These are phyloP conservation scores for Myxozyma monticola DNA, from an alignment of 805 yeast genomes.

Conservation along the genomic window DNA sequence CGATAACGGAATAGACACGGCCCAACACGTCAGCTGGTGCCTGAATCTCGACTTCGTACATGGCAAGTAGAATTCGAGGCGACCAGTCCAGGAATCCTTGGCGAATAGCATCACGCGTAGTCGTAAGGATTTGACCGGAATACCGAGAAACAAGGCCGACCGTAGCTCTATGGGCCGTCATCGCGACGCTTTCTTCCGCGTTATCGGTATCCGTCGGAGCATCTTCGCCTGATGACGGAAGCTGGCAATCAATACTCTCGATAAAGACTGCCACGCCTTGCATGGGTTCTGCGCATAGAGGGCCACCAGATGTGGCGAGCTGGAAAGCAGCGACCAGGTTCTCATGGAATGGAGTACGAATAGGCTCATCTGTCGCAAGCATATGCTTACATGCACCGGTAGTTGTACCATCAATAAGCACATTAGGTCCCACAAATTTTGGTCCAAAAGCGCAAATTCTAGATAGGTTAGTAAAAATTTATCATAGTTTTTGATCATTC, in stretches of 20 bases:
- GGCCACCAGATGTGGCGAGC: slow-evolving; percentile 79
- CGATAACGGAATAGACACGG: slow-evolving; percentile 91
- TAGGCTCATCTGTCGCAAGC: slow-evolving; percentile 7
- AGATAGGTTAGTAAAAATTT: slow-evolving; percentile 26
- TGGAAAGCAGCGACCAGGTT: slow-evolving; percentile 81
- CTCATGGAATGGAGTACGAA: slow-evolving; percentile 38
- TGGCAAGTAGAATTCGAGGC: slow-evolving; percentile 87
- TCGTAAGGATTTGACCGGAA: slow-evolving; percentile 72
- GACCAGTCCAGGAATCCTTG: slow-evolving; percentile 74
- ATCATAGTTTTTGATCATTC: background rate
- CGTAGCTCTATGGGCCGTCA: background rate
- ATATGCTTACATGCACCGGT: slow-evolving; percentile 10
- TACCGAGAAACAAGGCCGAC: slow-evolving; percentile 45
- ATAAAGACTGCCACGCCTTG: slow-evolving; percentile 72
- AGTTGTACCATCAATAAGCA: slow-evolving; percentile 57
- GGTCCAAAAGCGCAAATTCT: slow-evolving; percentile 73
- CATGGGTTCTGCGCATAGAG: slow-evolving; percentile 81
- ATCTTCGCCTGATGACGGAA: slow-evolving; percentile 1
- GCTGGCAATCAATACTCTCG: slow-evolving; percentile 41
- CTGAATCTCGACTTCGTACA: slow-evolving; percentile 92
- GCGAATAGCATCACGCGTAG: slow-evolving; percentile 72
- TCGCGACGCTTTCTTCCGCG: slow-evolving; percentile 16
- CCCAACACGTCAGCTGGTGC: slow-evolving; percentile 94
- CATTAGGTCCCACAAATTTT: slow-evolving; percentile 70
- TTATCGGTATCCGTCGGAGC: slow-evolving; percentile 29